These are phyloP conservation scores for Hanseniaspora uvarum DNA, from an alignment of 1,139 yeast genomes.

Conservation along the genomic window DNA sequence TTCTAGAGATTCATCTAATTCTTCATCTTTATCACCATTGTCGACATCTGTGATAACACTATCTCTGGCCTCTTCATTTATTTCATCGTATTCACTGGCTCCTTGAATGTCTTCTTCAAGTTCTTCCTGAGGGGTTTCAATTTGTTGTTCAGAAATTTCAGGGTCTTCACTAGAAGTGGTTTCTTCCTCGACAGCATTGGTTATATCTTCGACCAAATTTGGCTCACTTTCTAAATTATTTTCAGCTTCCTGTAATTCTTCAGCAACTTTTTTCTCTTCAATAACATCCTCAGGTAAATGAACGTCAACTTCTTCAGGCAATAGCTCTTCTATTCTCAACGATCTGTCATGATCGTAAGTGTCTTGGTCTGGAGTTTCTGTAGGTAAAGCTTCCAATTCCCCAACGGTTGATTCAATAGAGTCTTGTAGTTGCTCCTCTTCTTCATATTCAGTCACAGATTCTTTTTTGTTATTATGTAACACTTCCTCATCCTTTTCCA, in stretches of 20 bases:
- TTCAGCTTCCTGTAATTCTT: neutral
- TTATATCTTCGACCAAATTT: neutral
- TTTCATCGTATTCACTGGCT: neutral
- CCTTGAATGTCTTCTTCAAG: neutral
- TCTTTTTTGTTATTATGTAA: neutral
- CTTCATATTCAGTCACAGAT: neutral
- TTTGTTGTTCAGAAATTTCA: neutral
- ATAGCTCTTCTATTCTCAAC: neutral
- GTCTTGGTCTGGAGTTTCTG: neutral
- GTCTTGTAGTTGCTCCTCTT: neutral
- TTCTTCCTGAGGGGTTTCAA: neutral
- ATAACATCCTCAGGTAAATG: neutral
- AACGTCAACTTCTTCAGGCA: conserved; percentile 4
- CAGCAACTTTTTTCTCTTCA: neutral
- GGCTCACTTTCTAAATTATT: neutral
- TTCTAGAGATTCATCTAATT: neutral
- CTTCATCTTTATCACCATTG: neutral
- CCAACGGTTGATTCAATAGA: neutral
- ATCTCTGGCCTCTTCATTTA: neutral
- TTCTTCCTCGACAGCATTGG: neutral
- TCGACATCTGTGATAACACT: neutral
- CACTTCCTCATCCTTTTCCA: conserved; percentile 7
- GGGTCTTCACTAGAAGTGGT: neutral
- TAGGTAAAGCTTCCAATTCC: neutral
- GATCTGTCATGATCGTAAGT: neutral